phyloP scores from a whole-genome alignment of 805 yeast species.

The Wickerhamomyces queroliae region DNA sequence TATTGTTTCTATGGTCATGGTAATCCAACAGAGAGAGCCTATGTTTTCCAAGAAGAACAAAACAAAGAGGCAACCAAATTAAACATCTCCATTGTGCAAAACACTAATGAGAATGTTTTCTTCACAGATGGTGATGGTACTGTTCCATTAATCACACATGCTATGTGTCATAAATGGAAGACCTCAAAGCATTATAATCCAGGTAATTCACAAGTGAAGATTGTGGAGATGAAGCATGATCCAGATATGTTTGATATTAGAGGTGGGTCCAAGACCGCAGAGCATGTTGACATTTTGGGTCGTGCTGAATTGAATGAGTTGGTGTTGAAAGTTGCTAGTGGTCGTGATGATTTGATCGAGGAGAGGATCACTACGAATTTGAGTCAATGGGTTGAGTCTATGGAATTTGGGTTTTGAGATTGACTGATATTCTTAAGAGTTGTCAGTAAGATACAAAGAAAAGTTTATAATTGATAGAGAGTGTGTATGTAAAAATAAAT shows the following conservation, averaged over 20 bases:
- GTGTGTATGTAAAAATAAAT: no score
- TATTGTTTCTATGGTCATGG: slow-evolving; percentile 96
- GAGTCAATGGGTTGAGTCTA: slow-evolving; percentile 45
- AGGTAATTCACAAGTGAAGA: slow-evolving; percentile 60
- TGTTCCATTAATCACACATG: slow-evolving; percentile 77
- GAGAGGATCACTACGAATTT: slow-evolving; percentile 55
- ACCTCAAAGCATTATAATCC: slow-evolving; percentile 73
- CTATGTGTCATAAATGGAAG: slow-evolving; percentile 91
- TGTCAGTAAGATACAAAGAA: no score
- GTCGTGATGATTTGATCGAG: slow-evolving; percentile 63
- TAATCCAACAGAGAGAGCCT: slow-evolving; percentile 92
- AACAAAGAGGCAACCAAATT: slow-evolving; percentile 47
- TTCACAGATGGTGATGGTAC: slow-evolving; percentile 97
- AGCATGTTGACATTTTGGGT: slow-evolving; percentile 95
- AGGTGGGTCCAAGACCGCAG: slow-evolving; percentile 97
- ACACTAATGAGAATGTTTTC: slow-evolving; percentile 64
- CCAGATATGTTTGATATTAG: slow-evolving; percentile 92
- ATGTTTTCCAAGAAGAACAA: slow-evolving; percentile 69
- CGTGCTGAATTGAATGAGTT: slow-evolving; percentile 89
- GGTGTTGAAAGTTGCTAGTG: slow-evolving; percentile 75
- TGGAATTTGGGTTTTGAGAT: slow-evolving; percentile 20
- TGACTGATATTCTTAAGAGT: no score
- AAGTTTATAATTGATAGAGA: no score
- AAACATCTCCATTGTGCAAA: slow-evolving; percentile 62
- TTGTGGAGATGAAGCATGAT: slow-evolving; percentile 89